These are phyloP conservation scores for Fusarium sterilihyphosum DNA, from an alignment of 2,329 filamentous ascomycete genomes.

Conservation along the genomic window DNA sequence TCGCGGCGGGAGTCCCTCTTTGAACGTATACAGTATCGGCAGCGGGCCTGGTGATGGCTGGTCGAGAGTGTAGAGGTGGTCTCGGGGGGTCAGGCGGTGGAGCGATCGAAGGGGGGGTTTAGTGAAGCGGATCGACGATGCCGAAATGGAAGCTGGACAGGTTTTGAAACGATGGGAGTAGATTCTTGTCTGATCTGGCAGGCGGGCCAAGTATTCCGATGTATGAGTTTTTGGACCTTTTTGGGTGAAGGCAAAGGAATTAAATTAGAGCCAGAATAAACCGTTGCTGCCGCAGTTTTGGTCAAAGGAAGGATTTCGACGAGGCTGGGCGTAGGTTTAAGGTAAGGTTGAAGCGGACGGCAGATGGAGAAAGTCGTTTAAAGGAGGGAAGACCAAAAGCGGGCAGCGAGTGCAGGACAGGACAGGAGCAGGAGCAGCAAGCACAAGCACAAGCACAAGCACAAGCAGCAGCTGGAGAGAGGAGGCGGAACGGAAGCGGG, in stretches of 20 bases:
- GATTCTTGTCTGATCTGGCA: constrained; percentile 20
- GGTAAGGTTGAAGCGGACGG: constrained; percentile 30
- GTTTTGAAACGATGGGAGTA: background rate
- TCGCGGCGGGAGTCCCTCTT: constrained; percentile 14
- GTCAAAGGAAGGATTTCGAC: constrained; percentile 16
- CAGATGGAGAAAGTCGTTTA: constrained; percentile 33
- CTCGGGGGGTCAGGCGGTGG: constrained; percentile 39
- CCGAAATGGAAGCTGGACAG: constrained; percentile 1
- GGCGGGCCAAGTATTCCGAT: constrained; percentile 30
- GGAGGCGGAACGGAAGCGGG: constrained; percentile 26
- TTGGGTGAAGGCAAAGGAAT: background rate
- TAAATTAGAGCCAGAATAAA: constrained; percentile 14
- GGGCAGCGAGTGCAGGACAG: background rate
- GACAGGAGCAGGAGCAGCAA: background rate
- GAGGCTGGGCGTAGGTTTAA: constrained; percentile 34
- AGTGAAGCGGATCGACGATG: constrained; percentile 37
- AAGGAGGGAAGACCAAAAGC: constrained; percentile 25
- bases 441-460: background rate
- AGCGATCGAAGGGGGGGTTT: constrained; percentile 40
- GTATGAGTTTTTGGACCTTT: background rate
- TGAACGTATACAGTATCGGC: background rate
- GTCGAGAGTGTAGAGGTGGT: constrained; percentile 23
- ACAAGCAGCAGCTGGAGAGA: background rate
- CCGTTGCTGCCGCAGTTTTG: constrained; percentile 11
- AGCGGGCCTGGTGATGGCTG: constrained; percentile 30